Evolutionary conservation across 2,329 filamentous ascomycete species (phyloP), one percentile per base, ranked within the genome.

Genomic region (Fusarium nelsonii): DNA sequence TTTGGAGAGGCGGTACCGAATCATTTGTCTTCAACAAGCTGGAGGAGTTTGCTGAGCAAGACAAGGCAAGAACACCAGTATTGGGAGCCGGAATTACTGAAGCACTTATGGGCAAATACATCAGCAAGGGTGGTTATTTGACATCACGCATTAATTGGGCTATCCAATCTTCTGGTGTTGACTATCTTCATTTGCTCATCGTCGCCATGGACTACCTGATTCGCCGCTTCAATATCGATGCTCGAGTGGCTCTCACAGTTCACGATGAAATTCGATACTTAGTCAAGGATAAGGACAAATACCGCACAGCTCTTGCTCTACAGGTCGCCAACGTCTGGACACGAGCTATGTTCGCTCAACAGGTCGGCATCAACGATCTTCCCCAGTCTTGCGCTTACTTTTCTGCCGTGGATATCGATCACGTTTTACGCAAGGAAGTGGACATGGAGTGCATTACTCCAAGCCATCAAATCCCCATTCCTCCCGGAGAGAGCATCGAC

Each of bases 91-190:
- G 94, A 16, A 99, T 99, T 71, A 99, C 96, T 0, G 94, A 99
- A 81, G 96, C 97, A 0, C 83, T 99, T 20, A 97, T 97, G 91
- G 86, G 90, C 54, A 90, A 92, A 16, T 97, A 91, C 76, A 90
- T 99, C 73, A 92, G 87, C 79, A 96, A 93, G 76, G 94, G 94
- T 36, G 93, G 91, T 23, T 99, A 97, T 81, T 91, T 99, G 82
- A 97, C 96, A 2, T 97, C 92, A 18, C 91, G 97, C 34, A 98
- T 99, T 81, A 99, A 99, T 77, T 99, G 96, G 96, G 96, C 96
- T 4, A 98, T 99, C 72, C 96, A 99, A 76, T 97, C 94, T 1
- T 97, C 93, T 0, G 96, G 97, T 7, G 95, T 98, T 6, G 97
- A 99, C 79, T 99, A 99, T 78, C 87, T 99, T 3, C 96, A 99